Evolutionary conservation across 1,284 basidiomycete species (phyloP), one percentile per base, ranked within the genome.

Genomic region (Ustilago esculenta): DNA sequence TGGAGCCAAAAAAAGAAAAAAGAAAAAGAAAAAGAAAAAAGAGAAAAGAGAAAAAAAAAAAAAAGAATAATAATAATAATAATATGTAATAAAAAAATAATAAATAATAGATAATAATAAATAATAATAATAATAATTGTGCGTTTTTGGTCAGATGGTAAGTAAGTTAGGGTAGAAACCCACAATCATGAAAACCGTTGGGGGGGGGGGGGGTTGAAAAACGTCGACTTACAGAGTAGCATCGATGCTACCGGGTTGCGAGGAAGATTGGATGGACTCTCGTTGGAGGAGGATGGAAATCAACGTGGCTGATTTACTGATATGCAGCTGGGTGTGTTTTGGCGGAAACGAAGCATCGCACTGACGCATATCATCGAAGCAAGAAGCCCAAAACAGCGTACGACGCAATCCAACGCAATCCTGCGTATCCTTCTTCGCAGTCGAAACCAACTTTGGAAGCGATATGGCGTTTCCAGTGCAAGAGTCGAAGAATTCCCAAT

Each of bases 321-420:
- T 36, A 12, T 25, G 27, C 10, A 55, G 1, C 0, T 35, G 17
- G 14, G 24, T 17, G 4, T 15, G 18, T 9, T 33, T 39, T 5
- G 53, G 4, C 4, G 60, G 60, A 29, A 56, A 47, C 23, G 20
- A 11, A 7, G 60, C 43, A 52, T 64, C 60, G 30, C 53, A 56
- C n/a, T 64, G 43, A 2, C 29, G 53, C 48, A 64, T 51, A 9
- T 64, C 60, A 9, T 43, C 41, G 17, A 64, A n/a, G 2, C 48
- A 51, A 11, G 49, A 52, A 5, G 60, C 52, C 60, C 60, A 64
- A 20, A 64, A 51, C 17, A 30, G 30, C n/a, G n/a, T n/a, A n/a
- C n/a, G n/a, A n/a, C n/a, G n/a, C n/a, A n/a, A n/a, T n/a, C n/a
- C n/a, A n/a, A n/a, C n/a, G n/a, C n/a, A n/a, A n/a, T n/a, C n/a